Base-by-base conservation (phyloP, 2,329 filamentous ascomycete genomes). In the Scleromitrula shiraiana region DNA sequence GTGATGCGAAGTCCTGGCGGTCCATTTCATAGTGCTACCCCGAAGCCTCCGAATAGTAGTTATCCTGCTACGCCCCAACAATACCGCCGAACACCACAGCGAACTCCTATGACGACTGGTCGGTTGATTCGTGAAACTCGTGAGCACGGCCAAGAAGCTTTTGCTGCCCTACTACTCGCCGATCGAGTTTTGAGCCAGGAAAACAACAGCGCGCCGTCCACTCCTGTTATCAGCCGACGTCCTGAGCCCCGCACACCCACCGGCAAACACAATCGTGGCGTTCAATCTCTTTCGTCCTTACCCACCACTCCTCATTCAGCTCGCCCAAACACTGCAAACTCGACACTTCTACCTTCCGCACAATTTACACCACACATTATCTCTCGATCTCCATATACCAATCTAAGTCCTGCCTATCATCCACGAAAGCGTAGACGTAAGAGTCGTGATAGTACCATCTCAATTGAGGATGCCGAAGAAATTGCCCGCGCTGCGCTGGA, bases 371-470 rank as follows among this genome's bases (percentile, higher is more conserved):
- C 77, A 6, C 76, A 77, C 59, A 78, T 71, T 53, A 80, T 79
- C 67, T 75, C 77, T 12, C 69, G 69, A 3, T 71, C 73, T 17
- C 70, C 72, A 40, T 32, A 33, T 19, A 5, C 35, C 59, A 46
- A 29, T 50, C 50, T 7, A 49, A 56, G 29, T 23, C 53, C 7
- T 39, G 43, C 35, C 41, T 9, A 56, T 59, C 57, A 56, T 52
- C 49, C 32, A 67, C 47, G 78, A 78, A 65, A 88, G 20, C 70
- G 70, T 41, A 73, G 77, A 30, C 78, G 78, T 44, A 80, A 82
- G 65, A 89, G 88, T 64, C 80, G 87, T 51, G 88, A 94, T 64
- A 91, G 86, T 68, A 94, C 88, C 2, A 89, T 93, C 41, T 93
- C 88, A 1, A 83, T 78, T 17, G 77, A 75, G 1, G 77, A 78